Evolutionary conservation across 306 rosid species (phyloP).

Genomic region (Corylus heterophylla): DNA sequence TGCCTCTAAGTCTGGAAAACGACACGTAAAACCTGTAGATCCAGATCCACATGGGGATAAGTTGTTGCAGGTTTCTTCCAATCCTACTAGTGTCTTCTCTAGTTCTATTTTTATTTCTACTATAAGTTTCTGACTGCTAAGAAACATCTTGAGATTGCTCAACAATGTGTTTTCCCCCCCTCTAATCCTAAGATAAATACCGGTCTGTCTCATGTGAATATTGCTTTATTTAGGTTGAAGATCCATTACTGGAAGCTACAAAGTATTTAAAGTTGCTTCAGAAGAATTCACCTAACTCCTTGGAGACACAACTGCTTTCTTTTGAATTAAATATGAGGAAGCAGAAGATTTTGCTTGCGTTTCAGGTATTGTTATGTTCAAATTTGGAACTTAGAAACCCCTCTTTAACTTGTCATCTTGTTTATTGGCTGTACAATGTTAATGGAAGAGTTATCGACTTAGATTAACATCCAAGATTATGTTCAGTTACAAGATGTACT

Average conservation of each 20-base stretch:
- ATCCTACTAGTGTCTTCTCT: slow-evolving; percentile 17
- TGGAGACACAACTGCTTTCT: slow-evolving; percentile 88
- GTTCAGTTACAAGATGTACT: background rate
- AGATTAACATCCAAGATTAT: slow-evolving; percentile 3
- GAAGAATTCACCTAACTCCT: slow-evolving; percentile 77
- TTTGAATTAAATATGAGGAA: slow-evolving; percentile 88
- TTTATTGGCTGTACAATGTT: slow-evolving; percentile 9
- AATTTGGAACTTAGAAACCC: background rate
- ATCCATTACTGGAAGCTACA: slow-evolving; percentile 82
- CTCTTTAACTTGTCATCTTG: slow-evolving; percentile 8
- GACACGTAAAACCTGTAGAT: slow-evolving; percentile 84
- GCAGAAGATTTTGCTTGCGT: slow-evolving; percentile 82
- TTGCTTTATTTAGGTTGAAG: slow-evolving; percentile 59
- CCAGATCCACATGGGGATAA: slow-evolving; percentile 92
- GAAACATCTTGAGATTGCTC: background rate
- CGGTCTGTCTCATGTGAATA: slow-evolving; percentile 12
- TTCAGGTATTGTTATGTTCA: slow-evolving; percentile 58
- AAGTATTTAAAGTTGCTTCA: slow-evolving; percentile 95
- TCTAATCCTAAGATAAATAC: slow-evolving; percentile 16
- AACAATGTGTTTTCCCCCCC: background rate
- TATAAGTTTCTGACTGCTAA: background rate
- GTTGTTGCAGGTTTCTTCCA: slow-evolving; percentile 73
- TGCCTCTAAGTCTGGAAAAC: slow-evolving; percentile 81
- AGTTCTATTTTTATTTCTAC: background rate
- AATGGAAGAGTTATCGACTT: background rate